phyloP scores from a whole-genome alignment of 164 flowering plant species.

The Umbilicus rupestris region DNA sequence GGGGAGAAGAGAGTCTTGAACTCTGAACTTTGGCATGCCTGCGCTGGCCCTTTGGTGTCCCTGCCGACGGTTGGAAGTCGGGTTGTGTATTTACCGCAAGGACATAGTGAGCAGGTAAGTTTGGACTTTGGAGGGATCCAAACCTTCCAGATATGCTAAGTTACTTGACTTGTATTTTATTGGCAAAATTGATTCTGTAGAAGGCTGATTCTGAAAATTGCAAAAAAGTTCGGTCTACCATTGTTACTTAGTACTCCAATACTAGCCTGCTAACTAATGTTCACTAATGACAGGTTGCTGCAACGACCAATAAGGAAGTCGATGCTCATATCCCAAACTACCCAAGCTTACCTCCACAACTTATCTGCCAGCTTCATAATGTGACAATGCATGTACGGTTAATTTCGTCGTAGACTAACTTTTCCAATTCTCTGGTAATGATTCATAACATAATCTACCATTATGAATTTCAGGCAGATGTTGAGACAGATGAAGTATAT shows the following conservation, averaged over 20 bases:
- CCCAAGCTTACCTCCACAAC: constrained; percentile 9
- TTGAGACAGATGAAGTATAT: constrained; percentile 8
- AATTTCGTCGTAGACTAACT: neutral
- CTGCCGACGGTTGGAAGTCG: constrained; percentile 23
- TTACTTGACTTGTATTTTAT: neutral
- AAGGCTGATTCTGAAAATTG: neutral
- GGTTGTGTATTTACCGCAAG: constrained; percentile 24
- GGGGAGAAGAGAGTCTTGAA: constrained; percentile 23
- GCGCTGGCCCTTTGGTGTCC: constrained; percentile 28
- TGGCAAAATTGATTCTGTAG: neutral
- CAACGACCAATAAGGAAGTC: constrained; percentile 9
- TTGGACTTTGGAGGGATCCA: no score
- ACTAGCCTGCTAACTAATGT: neutral
- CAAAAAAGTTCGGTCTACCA: neutral
- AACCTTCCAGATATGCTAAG: no score
- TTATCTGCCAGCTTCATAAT: constrained; percentile 12
- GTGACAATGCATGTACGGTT: constrained; percentile 10
- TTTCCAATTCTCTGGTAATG: neutral
- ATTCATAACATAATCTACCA: neutral
- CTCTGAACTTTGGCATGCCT: constrained; percentile 27
- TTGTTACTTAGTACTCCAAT: neutral
- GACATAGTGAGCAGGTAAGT: constrained; percentile 28
- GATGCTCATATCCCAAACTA: constrained; percentile 9
- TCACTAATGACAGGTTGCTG: constrained; percentile 7
- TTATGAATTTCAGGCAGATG: constrained; percentile 8